Evolutionary conservation across 345 rosid species (phyloP).

Genomic region (Capsella bursapastoris): DNA sequence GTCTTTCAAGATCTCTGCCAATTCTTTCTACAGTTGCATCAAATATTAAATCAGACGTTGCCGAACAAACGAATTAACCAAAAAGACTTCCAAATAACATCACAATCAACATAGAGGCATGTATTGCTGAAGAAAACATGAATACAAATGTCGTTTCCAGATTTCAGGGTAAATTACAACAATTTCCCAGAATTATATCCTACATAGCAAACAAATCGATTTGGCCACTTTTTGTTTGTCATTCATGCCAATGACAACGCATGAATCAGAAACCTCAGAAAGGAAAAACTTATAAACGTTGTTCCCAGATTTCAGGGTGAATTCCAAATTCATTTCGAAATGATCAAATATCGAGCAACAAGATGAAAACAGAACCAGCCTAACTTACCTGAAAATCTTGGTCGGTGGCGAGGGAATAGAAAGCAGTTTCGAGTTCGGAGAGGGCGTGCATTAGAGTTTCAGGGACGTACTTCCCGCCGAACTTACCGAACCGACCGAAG

Average conservation of each 20-base stretch:
- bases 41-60: constrained; percentile 13
- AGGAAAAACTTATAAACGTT: background rate
- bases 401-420: constrained; percentile 63
- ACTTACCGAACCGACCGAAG: constrained; percentile 85
- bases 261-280: background rate
- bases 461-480: constrained; percentile 93
- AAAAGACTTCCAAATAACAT: background rate
- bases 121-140: background rate
- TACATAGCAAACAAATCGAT: background rate
- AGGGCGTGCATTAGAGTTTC: constrained; percentile 93
- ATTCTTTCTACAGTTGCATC: constrained; percentile 55
- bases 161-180: constrained; percentile 4
- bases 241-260: background rate
- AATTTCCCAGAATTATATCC: background rate
- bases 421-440: constrained; percentile 80
- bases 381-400: constrained; percentile 68
- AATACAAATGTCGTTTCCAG: background rate
- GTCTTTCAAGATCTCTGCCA: constrained; percentile 77
- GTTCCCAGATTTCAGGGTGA: too few relatives aligned
- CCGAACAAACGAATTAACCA: background rate
- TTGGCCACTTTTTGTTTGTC: background rate
- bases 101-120: background rate
- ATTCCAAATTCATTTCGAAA: background rate
- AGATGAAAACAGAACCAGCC: background rate
- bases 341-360: background rate